phyloP scores from a whole-genome alignment of 306 rosid species.

The Ormosia emarginata region DNA sequence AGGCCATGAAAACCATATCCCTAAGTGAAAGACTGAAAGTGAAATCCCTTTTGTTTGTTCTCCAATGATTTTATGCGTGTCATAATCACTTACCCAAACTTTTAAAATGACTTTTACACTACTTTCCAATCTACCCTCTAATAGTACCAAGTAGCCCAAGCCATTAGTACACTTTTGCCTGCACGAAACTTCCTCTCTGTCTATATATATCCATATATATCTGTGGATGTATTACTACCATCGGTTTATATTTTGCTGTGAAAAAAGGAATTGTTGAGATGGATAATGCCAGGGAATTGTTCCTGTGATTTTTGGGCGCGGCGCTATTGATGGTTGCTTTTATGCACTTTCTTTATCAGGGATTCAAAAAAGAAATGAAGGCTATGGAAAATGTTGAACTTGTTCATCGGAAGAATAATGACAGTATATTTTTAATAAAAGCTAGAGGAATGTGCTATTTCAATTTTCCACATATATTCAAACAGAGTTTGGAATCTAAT shows the following conservation, averaged over 20 bases:
- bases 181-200: conserved; percentile 32
- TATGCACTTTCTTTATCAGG: background rate
- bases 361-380: background rate
- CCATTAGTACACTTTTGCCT: conserved; percentile 23
- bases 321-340: background rate
- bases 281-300: conserved; percentile 14
- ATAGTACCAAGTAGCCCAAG: background rate
- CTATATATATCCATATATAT: background rate
- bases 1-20: background rate
- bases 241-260: background rate
- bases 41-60: background rate
- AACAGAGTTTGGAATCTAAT: background rate
- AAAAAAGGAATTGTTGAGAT: background rate
- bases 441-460: background rate
- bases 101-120: conserved; percentile 1
- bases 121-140: conserved; percentile 9
- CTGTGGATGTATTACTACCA: background rate
- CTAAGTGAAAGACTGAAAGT: background rate
- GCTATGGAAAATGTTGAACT: background rate
- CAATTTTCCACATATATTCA: background rate
- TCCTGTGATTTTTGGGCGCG: background rate
- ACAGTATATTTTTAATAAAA: background rate
- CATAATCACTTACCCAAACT: conserved; percentile 14
- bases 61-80: background rate
- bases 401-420: background rate